phyloP scores from a whole-genome alignment of 805 yeast species.

The Candida sphagnicola region DNA sequence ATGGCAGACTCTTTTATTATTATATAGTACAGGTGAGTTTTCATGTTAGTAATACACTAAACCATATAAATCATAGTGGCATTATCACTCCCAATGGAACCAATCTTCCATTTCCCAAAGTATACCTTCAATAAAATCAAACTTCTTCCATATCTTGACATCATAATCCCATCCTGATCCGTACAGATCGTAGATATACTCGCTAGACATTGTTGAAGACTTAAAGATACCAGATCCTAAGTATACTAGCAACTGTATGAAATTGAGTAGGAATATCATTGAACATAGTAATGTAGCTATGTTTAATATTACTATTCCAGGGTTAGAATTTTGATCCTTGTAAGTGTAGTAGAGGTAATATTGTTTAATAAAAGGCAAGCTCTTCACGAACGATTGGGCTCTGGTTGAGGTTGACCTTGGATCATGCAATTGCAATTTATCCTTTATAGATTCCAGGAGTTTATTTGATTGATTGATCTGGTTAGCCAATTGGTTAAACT shows the following conservation, averaged over 20 bases:
- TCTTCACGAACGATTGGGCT: constrained; percentile 15
- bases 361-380: constrained; percentile 29
- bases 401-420: not conserved
- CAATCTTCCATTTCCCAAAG: constrained; percentile 4
- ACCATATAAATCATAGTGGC: no score
- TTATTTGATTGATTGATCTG: constrained; percentile 17
- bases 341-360: constrained; percentile 22
- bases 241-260: constrained; percentile 14
- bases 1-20: no score
- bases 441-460: constrained; percentile 15
- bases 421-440: constrained; percentile 11
- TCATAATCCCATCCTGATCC: not conserved
- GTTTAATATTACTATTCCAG: constrained; percentile 18
- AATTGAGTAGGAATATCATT: constrained; percentile 15
- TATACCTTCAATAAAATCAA: not conserved
- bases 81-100: not conserved
- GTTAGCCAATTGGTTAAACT: constrained; percentile 9
- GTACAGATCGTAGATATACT: constrained; percentile 9
- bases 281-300: constrained; percentile 18
- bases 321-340: constrained; percentile 16
- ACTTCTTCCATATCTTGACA: not conserved
- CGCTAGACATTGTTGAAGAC: constrained; percentile 1
- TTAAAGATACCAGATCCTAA: constrained; percentile 8
- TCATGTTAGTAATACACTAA: no score
- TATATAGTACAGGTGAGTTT: no score